These are phyloP conservation scores for Talaromyces albobiverticillius DNA, from an alignment of 2,329 filamentous ascomycete genomes.

Conservation along the genomic window DNA sequence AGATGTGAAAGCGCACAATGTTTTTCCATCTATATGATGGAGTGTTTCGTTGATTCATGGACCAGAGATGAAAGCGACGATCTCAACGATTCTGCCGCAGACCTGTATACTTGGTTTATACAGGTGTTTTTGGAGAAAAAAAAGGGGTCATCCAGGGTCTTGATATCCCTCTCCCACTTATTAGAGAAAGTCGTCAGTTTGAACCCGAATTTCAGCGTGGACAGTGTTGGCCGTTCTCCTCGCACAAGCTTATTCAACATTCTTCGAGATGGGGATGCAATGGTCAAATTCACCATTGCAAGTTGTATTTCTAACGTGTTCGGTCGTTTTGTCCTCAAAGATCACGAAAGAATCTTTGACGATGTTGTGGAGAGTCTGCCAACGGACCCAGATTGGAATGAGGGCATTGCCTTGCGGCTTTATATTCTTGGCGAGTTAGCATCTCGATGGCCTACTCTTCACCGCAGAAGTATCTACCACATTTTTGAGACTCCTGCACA, in stretches of 20 bases:
- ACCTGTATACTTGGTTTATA: slow-evolving; percentile 78
- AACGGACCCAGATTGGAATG: slow-evolving; percentile 64
- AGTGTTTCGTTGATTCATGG: slow-evolving; percentile 64
- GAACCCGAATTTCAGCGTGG: slow-evolving; percentile 64
- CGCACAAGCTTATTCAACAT: slow-evolving; percentile 73
- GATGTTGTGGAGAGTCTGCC: slow-evolving; percentile 82
- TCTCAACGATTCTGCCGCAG: slow-evolving; percentile 64
- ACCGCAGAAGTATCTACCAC: slow-evolving; percentile 85
- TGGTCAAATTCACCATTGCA: slow-evolving; percentile 74
- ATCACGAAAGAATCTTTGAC: slow-evolving; percentile 79
- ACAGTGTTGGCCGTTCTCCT: slow-evolving; percentile 58
- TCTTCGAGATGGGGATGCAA: slow-evolving; percentile 62
- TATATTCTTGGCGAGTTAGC: slow-evolving; percentile 74
- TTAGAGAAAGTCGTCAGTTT: slow-evolving; percentile 67
- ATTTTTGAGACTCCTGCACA: slow-evolving; percentile 87
- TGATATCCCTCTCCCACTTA: slow-evolving; percentile 65
- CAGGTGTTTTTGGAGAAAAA: slow-evolving; percentile 64
- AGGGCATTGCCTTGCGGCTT: slow-evolving; percentile 83
- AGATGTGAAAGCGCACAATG: slow-evolving; percentile 72
- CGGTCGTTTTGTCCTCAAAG: slow-evolving; percentile 72
- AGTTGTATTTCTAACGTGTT: slow-evolving; percentile 72
- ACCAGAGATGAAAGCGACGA: slow-evolving; percentile 53
- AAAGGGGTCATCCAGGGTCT: slow-evolving; percentile 66
- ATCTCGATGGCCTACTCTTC: slow-evolving; percentile 77
- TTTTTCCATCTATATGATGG: slow-evolving; percentile 66